These are phyloP conservation scores for Citrus glauca DNA, from an alignment of 345 rosid genomes.

Conservation along the genomic window DNA sequence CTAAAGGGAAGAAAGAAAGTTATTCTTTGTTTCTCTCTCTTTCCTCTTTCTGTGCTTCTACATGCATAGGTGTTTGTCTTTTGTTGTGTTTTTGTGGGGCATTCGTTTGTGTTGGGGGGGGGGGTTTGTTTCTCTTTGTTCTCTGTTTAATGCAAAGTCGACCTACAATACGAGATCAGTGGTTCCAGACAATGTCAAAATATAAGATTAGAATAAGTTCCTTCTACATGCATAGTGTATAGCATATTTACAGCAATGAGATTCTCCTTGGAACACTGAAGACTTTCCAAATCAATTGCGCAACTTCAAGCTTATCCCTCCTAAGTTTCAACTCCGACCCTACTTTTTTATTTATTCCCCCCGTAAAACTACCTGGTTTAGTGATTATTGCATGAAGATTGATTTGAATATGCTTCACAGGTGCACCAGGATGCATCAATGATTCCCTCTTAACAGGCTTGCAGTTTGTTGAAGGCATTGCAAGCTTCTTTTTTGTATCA, in stretches of 20 bases:
- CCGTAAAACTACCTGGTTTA: background rate
- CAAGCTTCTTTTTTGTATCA: slow-evolving; percentile 79
- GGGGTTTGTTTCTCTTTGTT: background rate
- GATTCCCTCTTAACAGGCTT: slow-evolving; percentile 88
- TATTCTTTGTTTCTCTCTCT: background rate
- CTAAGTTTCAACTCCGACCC: too few relatives aligned
- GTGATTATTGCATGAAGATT: background rate
- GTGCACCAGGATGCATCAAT: slow-evolving; percentile 84
- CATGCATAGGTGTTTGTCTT: background rate
- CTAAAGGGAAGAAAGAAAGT: background rate
- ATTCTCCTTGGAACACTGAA: too few relatives aligned
- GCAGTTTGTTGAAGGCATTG: slow-evolving; percentile 89
- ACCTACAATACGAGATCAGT: background rate
- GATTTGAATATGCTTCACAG: slow-evolving; percentile 38
- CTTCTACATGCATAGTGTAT: background rate
- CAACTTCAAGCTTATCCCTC: background rate
- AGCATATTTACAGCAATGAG: background rate
- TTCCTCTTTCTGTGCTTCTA: background rate
- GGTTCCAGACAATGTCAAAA: background rate
- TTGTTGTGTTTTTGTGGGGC: background rate
- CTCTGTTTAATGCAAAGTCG: background rate
- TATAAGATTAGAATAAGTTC: background rate
- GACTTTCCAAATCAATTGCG: background rate
- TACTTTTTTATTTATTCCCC: background rate
- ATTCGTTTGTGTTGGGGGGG: too few relatives aligned